Base-by-base conservation (phyloP, 345 rosid species). In the Eucalyptus tenuipes region DNA sequence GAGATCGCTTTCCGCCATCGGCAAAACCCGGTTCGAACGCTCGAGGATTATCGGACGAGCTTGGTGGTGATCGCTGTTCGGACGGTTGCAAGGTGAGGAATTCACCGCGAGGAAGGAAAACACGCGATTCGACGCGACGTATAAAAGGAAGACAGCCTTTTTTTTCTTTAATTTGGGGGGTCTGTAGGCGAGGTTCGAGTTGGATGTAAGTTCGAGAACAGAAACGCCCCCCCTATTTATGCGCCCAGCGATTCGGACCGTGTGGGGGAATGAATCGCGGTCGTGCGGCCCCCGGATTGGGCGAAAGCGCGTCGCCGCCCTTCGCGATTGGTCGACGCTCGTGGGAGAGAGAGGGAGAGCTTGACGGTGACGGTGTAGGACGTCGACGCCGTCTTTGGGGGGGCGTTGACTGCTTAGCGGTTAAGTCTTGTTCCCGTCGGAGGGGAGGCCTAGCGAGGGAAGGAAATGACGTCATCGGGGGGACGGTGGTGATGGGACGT, bases 1-100 rank as follows among this genome's bases (percentile, higher is more conserved):
- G 44, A 64, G 59, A 87, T 89, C 88, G 49, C 53, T 88, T 75
- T 91, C 93, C 2, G 92, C 90, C 93, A 91, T 91, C 47, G 82
- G 14, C 7, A 10, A 68, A 37, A 37, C 15, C 27, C 1, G 75
- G 17, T 14, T 64, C 75, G 75, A 64, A 55, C 20, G 75, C 75
- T 9, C 1, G 27, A 55, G 11, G 66, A 59, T 59, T 11, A 59
- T 59, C 66, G 66, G 15, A 59, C 14, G 66, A 6, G 0, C 22
- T 50, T 7, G 55, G 55, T 17, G 55, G 55, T 3, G 10, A 66
- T 66, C 79, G 22, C 17, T 66, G 40, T 66, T 66, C 40, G 79
- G 11, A 15, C 47, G 49, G 44, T 25, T 52, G 52, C 49, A 3
- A 3, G 27, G n/a, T 10, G 57, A 52, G 44, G 48, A 87, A 2